phyloP scores from a whole-genome alignment of 768 basidiomycete genomes.

The Neoboletus magnificus region DNA sequence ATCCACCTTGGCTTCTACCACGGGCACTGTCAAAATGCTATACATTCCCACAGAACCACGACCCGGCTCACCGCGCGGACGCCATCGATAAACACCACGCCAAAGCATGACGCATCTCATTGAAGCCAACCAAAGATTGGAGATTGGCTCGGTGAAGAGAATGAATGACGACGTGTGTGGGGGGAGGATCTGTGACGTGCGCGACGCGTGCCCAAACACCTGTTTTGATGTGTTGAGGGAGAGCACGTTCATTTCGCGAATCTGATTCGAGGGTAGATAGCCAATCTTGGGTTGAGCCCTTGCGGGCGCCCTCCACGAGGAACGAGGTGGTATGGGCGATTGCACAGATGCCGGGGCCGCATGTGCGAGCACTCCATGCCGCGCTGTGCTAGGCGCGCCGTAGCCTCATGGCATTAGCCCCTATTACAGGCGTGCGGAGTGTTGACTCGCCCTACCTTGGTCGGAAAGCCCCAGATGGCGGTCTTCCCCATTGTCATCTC shows the following conservation, averaged over 20 bases:
- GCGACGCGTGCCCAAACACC: constrained; percentile 7
- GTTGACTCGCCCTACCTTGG: neutral
- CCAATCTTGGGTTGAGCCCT: constrained; percentile 19
- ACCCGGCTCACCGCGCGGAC: neutral
- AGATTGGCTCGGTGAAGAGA: constrained; percentile 15
- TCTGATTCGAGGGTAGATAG: constrained; percentile 21
- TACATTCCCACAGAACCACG: neutral
- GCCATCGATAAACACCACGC: constrained; percentile 14
- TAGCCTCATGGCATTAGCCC: constrained; percentile 19
- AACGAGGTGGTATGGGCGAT: neutral
- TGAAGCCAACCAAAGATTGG: neutral
- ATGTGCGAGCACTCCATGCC: neutral
- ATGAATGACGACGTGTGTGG: neutral
- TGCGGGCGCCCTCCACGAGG: constrained; percentile 2
- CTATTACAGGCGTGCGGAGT: neutral
- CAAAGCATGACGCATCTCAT: constrained; percentile 23
- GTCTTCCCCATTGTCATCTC: neutral
- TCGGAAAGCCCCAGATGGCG: constrained; percentile 4
- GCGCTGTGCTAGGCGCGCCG: constrained; percentile 13
- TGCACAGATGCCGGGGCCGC: neutral
- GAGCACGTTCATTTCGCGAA: constrained; percentile 23
- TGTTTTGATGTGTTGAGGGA: neutral
- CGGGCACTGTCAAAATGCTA: neutral
- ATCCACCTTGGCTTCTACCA: constrained; percentile 8
- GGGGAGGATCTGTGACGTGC: constrained; percentile 13